Conservation (phyloP, 2,329 filamentous ascomycete species). For the Remersonia thermophila region DNA sequence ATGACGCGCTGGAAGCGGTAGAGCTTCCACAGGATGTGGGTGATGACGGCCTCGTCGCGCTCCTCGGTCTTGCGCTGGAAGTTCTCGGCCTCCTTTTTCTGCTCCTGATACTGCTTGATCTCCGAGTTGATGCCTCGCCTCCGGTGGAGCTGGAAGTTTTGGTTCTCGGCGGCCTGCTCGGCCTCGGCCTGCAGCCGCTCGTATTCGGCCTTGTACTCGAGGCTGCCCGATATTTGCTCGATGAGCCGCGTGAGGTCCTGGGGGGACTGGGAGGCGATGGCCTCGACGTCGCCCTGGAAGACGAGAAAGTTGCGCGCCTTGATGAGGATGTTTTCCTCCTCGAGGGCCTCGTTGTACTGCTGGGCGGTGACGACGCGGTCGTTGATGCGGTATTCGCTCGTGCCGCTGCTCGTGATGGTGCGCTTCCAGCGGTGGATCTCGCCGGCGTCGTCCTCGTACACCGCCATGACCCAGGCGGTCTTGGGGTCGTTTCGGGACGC, state of each 20-base stretch:
- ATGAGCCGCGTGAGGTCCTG: constrained; percentile 88
- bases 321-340: constrained; percentile 92
- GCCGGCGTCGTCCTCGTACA: constrained; percentile 94
- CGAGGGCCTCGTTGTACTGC: constrained; percentile 86
- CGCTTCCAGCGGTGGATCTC: constrained; percentile 95
- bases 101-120: constrained; percentile 94
- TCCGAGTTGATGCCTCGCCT: constrained; percentile 93
- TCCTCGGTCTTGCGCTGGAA: constrained; percentile 86
- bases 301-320: constrained; percentile 97
- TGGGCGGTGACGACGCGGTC: constrained; percentile 77
- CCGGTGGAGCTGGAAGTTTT: constrained; percentile 76
- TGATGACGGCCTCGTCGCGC: constrained; percentile 80
- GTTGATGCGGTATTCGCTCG: constrained; percentile 95
- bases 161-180: constrained; percentile 78
- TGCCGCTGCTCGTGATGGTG: constrained; percentile 74
- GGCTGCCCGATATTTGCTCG: constrained; percentile 91
- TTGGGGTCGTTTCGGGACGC: constrained; percentile 73
- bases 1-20: constrained; percentile 91
- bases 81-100: constrained; percentile 89
- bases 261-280: constrained; percentile 88
- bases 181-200: constrained; percentile 78
- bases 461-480: constrained; percentile 97
- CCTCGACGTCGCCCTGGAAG: constrained; percentile 95
- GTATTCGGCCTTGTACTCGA: constrained; percentile 91
- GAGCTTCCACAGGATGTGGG: constrained; percentile 90